These are phyloP conservation scores for Teunomyces kruisii DNA, from an alignment of 805 yeast species.

Conservation along the genomic window DNA sequence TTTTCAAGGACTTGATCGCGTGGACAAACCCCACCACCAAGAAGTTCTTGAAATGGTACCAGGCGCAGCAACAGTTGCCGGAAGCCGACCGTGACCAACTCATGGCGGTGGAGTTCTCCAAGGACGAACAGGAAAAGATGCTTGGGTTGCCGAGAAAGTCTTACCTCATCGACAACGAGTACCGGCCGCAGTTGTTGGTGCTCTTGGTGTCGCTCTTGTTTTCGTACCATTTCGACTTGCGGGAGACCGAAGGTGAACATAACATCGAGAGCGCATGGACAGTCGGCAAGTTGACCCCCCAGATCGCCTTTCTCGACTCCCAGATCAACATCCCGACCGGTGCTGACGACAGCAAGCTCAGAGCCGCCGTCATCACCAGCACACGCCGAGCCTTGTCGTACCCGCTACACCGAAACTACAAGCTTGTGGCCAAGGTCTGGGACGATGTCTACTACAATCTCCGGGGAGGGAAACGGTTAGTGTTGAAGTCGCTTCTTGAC, in stretches of 20 bases:
- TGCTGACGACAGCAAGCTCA: slow-evolving; percentile 38
- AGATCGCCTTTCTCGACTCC: slow-evolving; percentile 68
- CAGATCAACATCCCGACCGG: slow-evolving; percentile 39
- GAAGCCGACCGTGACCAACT: slow-evolving; percentile 18
- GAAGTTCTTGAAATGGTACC: slow-evolving; percentile 49
- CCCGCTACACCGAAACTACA: slow-evolving; percentile 77
- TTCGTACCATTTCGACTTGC: slow-evolving; percentile 69
- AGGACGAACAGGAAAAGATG: slow-evolving; percentile 67
- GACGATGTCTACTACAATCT: slow-evolving; percentile 66
- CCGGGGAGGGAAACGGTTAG: slow-evolving; percentile 65
- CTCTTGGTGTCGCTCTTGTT: slow-evolving; percentile 68
- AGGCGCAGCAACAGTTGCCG: slow-evolving; percentile 29
- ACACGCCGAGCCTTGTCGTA: slow-evolving; percentile 72
- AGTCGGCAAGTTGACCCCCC: slow-evolving; percentile 82
- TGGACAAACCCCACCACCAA: slow-evolving; percentile 54
- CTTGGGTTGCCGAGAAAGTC: slow-evolving; percentile 62
- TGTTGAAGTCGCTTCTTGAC: slow-evolving; percentile 59
- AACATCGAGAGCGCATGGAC: slow-evolving; percentile 94
- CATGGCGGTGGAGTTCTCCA: slow-evolving; percentile 54
- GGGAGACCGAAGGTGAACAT: slow-evolving; percentile 69
- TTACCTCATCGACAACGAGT: slow-evolving; percentile 54
- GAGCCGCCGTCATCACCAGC: slow-evolving; percentile 57
- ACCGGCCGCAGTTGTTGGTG: slow-evolving; percentile 52
- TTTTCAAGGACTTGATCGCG: slow-evolving; percentile 43
- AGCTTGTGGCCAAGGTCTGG: slow-evolving; percentile 64